Conservation (phyloP, 1,284 basidiomycete species). For the Rhodotorula sp. region DNA sequence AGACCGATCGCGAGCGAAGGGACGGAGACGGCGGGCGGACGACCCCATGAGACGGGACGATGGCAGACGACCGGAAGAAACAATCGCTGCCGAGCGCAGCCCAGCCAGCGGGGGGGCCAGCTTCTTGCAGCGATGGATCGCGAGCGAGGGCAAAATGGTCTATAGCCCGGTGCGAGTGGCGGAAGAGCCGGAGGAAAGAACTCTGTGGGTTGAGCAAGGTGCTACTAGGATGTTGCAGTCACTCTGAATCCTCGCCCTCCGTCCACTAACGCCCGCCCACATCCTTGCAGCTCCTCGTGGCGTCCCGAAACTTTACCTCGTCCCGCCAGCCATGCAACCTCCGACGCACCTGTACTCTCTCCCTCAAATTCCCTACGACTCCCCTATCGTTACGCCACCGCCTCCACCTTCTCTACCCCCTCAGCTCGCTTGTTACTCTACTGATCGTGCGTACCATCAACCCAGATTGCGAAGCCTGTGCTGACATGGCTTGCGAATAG, state of each 20-base stretch:
- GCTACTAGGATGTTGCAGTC: no score
- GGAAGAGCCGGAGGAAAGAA: neutral
- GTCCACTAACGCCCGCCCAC: neutral
- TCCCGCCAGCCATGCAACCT: neutral
- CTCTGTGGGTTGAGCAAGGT: no score
- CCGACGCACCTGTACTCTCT: neutral
- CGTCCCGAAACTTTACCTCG: neutral
- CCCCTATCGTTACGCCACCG: neutral
- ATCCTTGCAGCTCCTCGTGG: no score
- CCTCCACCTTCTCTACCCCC: neutral
- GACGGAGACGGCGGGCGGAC: no score
- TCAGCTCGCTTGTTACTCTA: neutral
- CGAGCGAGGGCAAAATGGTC: neutral
- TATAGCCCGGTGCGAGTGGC: constrained; percentile 8
- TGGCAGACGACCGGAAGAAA: no score
- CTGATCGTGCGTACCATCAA: neutral
- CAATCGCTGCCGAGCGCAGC: no score
- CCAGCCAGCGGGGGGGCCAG: neutral
- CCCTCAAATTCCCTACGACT: neutral
- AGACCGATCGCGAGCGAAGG: no score
- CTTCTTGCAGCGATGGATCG: constrained; percentile 10
- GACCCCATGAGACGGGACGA: neutral
- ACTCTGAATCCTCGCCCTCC: neutral
- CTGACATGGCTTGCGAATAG: no score
- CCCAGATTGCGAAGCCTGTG: fast-evolving